Evolutionary conservation across 305 asterid species (phyloP), one percentile per base, ranked within the genome.

Genomic region (Andrographis paniculata): DNA sequence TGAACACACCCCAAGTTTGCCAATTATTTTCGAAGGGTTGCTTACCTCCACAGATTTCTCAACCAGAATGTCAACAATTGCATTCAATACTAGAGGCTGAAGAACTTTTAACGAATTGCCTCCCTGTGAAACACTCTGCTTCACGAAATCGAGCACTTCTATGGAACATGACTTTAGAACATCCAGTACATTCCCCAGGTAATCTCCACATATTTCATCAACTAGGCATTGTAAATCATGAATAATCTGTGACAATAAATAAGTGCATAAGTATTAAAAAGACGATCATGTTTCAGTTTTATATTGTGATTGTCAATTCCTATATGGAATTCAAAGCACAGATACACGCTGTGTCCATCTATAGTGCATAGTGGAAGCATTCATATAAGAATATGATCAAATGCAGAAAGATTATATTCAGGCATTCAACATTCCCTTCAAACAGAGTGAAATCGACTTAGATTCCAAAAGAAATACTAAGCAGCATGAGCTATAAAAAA

Each of bases 21-120:
- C 2, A 33, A 33, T 33, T 11, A 33, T 6, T 6, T 33, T 33
- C 12, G 2, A 24, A 48, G 43, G 23, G 53, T 1, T 12, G 23
- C 77, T 59, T 65, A 77, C 95, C 94, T 91, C 93, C 65, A 76
- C 80, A 42, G 93, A 84, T 69, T 72, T 87, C 69, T 83, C 87
- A 52, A 83, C 96, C 49, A 91, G 71, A 33, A 86, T 70, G 45
- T 83, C 85, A 30, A 79, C 61, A 22, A 87, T 68, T 18, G 95
- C 73, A 54, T 70, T 74, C 55, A 83, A 69, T 48, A 79, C 85
- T 37, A 44, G 69, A 50, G 99, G 95, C 54, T 78, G 76, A 67
- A 79, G 86, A 53, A 55, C 83, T 66, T 73, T 78, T 24, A 91
- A 72, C 55, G 91, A 73, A 56, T 80, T 62, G 36, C 67, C 84